phyloP scores from a whole-genome alignment of 2,329 filamentous ascomycete species.

The Colletotrichum tropicale region DNA sequence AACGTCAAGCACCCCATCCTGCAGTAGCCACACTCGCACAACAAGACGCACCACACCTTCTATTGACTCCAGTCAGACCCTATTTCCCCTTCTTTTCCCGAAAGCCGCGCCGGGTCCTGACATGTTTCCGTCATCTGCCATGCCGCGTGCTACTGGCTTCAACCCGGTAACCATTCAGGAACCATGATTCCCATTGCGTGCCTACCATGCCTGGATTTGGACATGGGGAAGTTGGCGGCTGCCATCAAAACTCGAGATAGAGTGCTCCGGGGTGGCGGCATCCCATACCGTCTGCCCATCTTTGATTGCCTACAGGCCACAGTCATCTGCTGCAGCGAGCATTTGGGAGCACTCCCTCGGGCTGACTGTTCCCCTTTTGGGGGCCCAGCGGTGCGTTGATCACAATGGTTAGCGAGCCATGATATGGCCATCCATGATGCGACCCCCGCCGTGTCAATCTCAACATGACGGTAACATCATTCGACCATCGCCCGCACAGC shows the following conservation, averaged over 20 bases:
- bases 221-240: background rate
- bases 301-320: slow-evolving; percentile 11
- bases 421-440: slow-evolving; percentile 18
- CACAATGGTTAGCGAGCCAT: slow-evolving; percentile 10
- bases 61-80: background rate
- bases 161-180: background rate
- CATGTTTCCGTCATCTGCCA: background rate
- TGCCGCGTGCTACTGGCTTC: background rate
- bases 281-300: slow-evolving; percentile 10
- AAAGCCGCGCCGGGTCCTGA: background rate
- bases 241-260: background rate
- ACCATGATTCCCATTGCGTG: background rate
- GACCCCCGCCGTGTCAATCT: slow-evolving; percentile 17
- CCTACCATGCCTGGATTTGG: background rate
- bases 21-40: slow-evolving; percentile 5
- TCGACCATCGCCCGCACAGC: slow-evolving; percentile 8
- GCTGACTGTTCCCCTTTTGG: background rate
- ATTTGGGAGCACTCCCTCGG: background rate
- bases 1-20: background rate
- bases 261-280: background rate
- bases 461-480: slow-evolving; percentile 16
- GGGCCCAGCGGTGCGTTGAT: background rate
- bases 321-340: slow-evolving; percentile 1
- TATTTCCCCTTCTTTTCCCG: background rate
- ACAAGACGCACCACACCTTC: slow-evolving; percentile 1